Evolutionary conservation across 345 rosid genomes (phyloP).

Genomic region (Arabidopsis arenosa): DNA sequence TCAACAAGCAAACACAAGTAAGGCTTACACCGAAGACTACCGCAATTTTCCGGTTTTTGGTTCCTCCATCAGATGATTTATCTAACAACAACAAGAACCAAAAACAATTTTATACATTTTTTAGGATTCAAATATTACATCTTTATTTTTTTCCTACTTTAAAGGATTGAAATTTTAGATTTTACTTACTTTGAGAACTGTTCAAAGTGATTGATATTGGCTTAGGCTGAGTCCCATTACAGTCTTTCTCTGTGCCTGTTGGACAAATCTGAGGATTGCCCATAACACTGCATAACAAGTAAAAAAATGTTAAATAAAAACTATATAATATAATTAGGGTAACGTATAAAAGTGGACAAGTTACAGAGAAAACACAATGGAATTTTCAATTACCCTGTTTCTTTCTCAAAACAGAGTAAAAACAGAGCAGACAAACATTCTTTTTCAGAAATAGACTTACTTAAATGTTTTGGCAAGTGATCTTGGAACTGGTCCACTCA

Average conservation of each 20-base stretch:
- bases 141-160: neutral
- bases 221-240: constrained; percentile 61
- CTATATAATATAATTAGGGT: neutral
- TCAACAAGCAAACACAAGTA: constrained; percentile 66
- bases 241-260: constrained; percentile 61
- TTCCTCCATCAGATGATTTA: constrained; percentile 52
- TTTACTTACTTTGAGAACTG: constrained; percentile 59
- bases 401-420: constrained; percentile 18
- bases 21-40: constrained; percentile 73
- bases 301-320: constrained; percentile 1
- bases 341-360: constrained; percentile 18
- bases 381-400: constrained; percentile 2
- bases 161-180: constrained; percentile 18
- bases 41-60: constrained; percentile 64
- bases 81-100: constrained; percentile 43
- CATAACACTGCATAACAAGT: constrained; percentile 56
- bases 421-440: constrained; percentile 19
- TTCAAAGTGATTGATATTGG: constrained; percentile 54
- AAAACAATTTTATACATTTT: neutral
- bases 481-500: constrained; percentile 64
- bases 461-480: constrained; percentile 64
- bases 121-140: neutral
- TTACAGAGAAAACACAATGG: neutral
- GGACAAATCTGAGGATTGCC: constrained; percentile 90
- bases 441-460: constrained; percentile 54